Percentiles rank a stretch among this genome's conserved stretches.
Conservation (phyloP, 2,329 filamentous ascomycete genomes). For the Arachnomyces sp. region DNA sequence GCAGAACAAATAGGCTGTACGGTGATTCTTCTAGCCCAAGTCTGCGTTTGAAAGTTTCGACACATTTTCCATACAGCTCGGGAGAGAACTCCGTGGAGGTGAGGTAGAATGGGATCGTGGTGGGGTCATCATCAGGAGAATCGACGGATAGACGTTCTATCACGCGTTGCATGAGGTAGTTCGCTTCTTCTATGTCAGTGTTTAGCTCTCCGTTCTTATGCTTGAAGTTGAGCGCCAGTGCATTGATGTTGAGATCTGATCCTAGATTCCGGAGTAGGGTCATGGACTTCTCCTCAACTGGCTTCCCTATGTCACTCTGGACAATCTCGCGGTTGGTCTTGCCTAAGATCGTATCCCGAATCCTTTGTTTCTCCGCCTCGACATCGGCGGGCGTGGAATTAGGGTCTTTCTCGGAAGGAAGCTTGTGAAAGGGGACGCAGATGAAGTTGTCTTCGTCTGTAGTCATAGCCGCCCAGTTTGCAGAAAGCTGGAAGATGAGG, state of each 20-base stretch:
- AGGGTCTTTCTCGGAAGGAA: slow-evolving; percentile 26
- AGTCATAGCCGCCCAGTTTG: slow-evolving; percentile 35
- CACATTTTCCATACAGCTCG: slow-evolving; percentile 36
- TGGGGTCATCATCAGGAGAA: slow-evolving; percentile 31
- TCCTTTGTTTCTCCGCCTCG: slow-evolving; percentile 32
- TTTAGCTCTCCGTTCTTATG: slow-evolving; percentile 33
- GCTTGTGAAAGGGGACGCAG: slow-evolving; percentile 37
- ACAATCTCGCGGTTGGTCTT: slow-evolving; percentile 32
- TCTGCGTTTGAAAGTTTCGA: slow-evolving; percentile 34
- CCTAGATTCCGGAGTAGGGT: slow-evolving; percentile 34
- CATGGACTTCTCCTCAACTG: slow-evolving; percentile 26
- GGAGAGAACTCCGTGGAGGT: slow-evolving; percentile 38
- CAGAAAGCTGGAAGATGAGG: slow-evolving; percentile 19
- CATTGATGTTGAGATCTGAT: slow-evolving; percentile 43
- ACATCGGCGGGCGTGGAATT: slow-evolving; percentile 19
- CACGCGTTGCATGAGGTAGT: slow-evolving; percentile 41
- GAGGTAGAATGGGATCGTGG: slow-evolving; percentile 36
- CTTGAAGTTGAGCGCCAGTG: slow-evolving; percentile 39
- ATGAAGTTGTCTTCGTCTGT: slow-evolving; percentile 27
- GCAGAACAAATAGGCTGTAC: slow-evolving; percentile 36
- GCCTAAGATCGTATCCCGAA: slow-evolving; percentile 31
- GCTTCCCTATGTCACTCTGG: slow-evolving; percentile 18
- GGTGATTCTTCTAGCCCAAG: slow-evolving; percentile 27
- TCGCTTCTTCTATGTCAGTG: slow-evolving; percentile 40
- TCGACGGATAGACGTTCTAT: slow-evolving; percentile 37